Percentiles rank a stretch among this genome's conserved stretches.
Evolutionary conservation across 139 green algal species (phyloP).

Genomic region (Chloropicon primus): DNA sequence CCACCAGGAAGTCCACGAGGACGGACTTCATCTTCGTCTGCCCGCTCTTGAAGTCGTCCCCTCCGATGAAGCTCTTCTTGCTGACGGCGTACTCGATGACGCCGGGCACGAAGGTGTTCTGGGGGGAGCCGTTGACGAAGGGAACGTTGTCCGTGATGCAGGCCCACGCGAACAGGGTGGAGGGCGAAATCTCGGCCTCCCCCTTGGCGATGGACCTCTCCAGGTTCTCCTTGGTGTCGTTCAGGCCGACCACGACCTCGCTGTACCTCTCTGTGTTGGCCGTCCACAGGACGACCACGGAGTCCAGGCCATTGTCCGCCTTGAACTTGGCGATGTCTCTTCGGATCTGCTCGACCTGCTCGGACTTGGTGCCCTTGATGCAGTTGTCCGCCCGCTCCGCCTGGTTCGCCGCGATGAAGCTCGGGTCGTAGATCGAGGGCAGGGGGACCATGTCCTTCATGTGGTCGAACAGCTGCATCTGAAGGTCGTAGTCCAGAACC

Average conservation of each 20-base stretch:
- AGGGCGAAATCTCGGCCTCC: conserved; percentile 87
- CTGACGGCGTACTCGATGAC: conserved; percentile 58
- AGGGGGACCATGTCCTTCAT: conserved; percentile 87
- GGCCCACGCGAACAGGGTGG: conserved; percentile 84
- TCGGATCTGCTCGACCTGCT: conserved; percentile 74
- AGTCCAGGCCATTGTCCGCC: conserved; percentile 35
- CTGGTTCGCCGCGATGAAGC: conserved; percentile 97
- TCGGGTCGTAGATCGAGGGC: conserved; percentile 88
- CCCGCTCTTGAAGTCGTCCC: conserved; percentile 98
- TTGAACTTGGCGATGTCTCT: conserved; percentile 85
- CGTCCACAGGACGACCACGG: conserved; percentile 93
- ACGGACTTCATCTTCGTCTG: conserved; percentile 89
- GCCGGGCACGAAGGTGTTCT: conserved; percentile 92
- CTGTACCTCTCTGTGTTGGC: conserved; percentile 98
- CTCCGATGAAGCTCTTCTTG: conserved; percentile 79
- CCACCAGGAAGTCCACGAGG: conserved; percentile 94
- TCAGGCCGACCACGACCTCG: conserved; percentile 72
- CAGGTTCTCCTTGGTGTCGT: conserved; percentile 92
- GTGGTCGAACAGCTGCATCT: conserved; percentile 86
- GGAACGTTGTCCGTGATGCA: conserved; percentile 82
- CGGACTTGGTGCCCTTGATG: conserved; percentile 82
- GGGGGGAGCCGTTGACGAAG: conserved; percentile 96
- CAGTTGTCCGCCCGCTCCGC: conserved; percentile 79
- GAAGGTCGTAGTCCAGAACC: conserved; percentile 92
- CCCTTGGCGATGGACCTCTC: conserved; percentile 59